Evolutionary conservation across 129 eudicot genomes (phyloP).

Genomic region (Flaveria bidentis): DNA sequence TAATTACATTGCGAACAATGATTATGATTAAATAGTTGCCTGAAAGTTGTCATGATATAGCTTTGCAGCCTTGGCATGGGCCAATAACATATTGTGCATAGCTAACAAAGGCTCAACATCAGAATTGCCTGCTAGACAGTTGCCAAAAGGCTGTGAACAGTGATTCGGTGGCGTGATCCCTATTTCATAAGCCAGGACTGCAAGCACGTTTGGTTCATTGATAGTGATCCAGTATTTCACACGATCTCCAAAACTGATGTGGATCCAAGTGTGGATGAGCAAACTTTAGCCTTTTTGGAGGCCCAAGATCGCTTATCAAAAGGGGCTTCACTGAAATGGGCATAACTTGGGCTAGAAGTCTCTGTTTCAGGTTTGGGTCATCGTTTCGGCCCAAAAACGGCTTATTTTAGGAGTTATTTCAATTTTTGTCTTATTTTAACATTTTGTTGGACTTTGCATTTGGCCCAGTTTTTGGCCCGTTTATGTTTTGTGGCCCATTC

Average conservation of each 20-base stretch:
- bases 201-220: constrained; percentile 68
- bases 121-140: constrained; percentile 68
- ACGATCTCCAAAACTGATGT: constrained; percentile 80
- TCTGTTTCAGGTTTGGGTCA: too few relatives aligned
- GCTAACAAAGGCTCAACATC: constrained; percentile 68
- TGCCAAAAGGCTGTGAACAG: constrained; percentile 80
- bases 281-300: too few relatives aligned
- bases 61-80: constrained; percentile 73
- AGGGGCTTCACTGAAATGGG: too few relatives aligned
- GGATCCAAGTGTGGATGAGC: too few relatives aligned
- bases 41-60: constrained; percentile 59
- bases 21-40: constrained; percentile 34
- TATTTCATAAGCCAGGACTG: constrained; percentile 37
- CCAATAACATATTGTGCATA: constrained; percentile 68
- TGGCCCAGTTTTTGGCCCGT: too few relatives aligned
- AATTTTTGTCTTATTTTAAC: too few relatives aligned
- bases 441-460: too few relatives aligned
- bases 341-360: too few relatives aligned
- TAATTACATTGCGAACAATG: not conserved
- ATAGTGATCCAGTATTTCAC: constrained; percentile 83
- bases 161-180: constrained; percentile 64
- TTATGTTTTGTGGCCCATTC: too few relatives aligned
- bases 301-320: too few relatives aligned
- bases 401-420: too few relatives aligned
- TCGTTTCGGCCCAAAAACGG: too few relatives aligned